phyloP scores from a whole-genome alignment of 257 asterid genomes.

The Nicotiana tomentosiformis region DNA sequence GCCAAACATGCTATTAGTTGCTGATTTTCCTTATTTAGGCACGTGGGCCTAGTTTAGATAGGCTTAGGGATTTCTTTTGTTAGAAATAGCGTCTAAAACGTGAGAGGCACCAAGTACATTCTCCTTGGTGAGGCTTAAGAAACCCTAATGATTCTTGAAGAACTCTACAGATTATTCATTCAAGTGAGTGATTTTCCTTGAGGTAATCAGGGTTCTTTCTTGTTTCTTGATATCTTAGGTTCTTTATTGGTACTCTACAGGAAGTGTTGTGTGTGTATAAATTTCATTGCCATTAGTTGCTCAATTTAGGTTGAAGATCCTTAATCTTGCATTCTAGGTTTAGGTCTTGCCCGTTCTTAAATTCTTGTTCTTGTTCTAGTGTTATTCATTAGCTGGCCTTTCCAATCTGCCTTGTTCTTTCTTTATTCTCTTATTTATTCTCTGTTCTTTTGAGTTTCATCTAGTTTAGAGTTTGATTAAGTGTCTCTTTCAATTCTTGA shows the following conservation, averaged over 20 bases:
- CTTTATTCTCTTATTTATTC: too few relatives aligned
- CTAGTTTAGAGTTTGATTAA: too few relatives aligned
- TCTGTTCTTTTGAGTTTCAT: too few relatives aligned
- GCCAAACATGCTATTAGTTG: too few relatives aligned
- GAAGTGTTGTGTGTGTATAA: background rate
- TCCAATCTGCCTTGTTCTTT: too few relatives aligned
- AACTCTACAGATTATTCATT: background rate
- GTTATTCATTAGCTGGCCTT: too few relatives aligned
- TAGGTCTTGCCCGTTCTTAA: too few relatives aligned
- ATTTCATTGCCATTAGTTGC: background rate
- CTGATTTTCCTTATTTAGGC: too few relatives aligned
- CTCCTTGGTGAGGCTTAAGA: background rate
- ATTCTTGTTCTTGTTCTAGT: too few relatives aligned
- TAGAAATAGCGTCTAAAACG: background rate
- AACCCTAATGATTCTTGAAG: background rate
- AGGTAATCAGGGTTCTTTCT: background rate
- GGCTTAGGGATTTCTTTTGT: too few relatives aligned
- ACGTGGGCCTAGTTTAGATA: background rate
- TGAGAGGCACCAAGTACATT: background rate
- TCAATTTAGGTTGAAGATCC: background rate
- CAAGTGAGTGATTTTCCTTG: background rate
- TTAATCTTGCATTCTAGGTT: too few relatives aligned
- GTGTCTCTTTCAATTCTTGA: too few relatives aligned
- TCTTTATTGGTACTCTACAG: background rate
- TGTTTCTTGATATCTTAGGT: background rate